Evolutionary conservation across 352 stramenopile genomes (phyloP).

Genomic region (Phytopythium mirpurense): DNA sequence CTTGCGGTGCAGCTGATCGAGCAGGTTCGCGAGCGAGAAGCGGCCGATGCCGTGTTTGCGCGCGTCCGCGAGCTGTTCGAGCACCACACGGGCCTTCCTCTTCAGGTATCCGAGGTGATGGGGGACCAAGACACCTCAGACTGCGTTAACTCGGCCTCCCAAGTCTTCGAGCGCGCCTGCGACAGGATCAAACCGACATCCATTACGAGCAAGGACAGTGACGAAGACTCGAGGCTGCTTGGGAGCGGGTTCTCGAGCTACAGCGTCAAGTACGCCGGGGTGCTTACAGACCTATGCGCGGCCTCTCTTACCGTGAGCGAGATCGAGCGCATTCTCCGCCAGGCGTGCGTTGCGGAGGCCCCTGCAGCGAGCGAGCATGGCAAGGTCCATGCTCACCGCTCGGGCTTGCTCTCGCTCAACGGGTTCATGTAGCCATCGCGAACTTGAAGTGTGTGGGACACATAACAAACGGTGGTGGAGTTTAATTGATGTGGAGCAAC

Average conservation of each 20-base stretch:
- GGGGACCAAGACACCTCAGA: conserved; percentile 15
- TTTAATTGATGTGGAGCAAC: background rate
- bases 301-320: conserved; percentile 12
- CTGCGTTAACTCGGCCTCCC: conserved; percentile 31
- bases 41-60: conserved; percentile 50
- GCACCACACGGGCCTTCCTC: conserved; percentile 12
- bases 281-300: conserved; percentile 43
- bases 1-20: conserved; percentile 39
- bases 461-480: background rate
- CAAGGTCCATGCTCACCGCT: background rate
- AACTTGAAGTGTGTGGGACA: background rate
- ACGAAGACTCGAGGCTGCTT: conserved; percentile 12
- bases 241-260: conserved; percentile 54
- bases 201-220: conserved; percentile 1
- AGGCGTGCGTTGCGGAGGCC: conserved; percentile 18
- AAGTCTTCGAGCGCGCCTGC: conserved; percentile 23
- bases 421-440: background rate
- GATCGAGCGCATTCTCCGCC: conserved; percentile 24
- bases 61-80: conserved; percentile 33
- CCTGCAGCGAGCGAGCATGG: too few relatives aligned
- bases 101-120: conserved; percentile 23
- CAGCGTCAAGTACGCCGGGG: conserved; percentile 58
- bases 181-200: background rate
- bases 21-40: conserved; percentile 40
- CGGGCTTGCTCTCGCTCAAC: background rate